Conservation (phyloP, 2,329 filamentous ascomycete genomes). For the Xylaria sp. region DNA sequence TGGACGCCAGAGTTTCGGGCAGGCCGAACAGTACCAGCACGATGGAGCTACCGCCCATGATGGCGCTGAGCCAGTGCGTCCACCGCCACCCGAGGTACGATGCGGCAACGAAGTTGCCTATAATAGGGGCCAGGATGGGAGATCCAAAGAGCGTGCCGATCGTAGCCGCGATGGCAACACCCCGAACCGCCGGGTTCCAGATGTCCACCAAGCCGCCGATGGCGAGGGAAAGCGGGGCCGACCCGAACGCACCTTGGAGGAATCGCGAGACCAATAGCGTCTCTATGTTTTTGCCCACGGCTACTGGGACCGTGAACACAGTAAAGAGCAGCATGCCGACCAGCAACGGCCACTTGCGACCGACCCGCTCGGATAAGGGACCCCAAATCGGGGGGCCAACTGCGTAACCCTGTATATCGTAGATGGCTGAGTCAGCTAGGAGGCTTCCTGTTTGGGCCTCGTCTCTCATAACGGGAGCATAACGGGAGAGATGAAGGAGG, state of each 20-base stretch:
- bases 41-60: conserved; percentile 24
- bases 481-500: neutral
- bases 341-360: conserved; percentile 51
- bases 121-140: conserved; percentile 24
- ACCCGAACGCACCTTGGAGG: conserved; percentile 52
- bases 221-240: conserved; percentile 50
- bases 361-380: conserved; percentile 51
- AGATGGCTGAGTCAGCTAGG: neutral
- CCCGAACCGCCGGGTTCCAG: conserved; percentile 42
- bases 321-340: conserved; percentile 49
- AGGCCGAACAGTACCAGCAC: conserved; percentile 18
- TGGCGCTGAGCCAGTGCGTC: conserved; percentile 43
- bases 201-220: conserved; percentile 51
- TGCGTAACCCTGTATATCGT: conserved; percentile 32
- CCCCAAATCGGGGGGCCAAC: conserved; percentile 49
- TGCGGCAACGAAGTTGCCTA: conserved; percentile 28
- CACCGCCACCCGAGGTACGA: conserved; percentile 26
- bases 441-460: neutral
- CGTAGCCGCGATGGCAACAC: conserved; percentile 47
- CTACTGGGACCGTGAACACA: conserved; percentile 53
- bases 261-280: conserved; percentile 44
- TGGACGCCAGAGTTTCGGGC: conserved; percentile 22
- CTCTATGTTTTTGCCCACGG: conserved; percentile 30
- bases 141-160: conserved; percentile 30
- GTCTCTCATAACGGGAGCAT: neutral